Evolutionary conservation across 345 rosid genomes (phyloP).

Genomic region (Barbarea vulgaris): DNA sequence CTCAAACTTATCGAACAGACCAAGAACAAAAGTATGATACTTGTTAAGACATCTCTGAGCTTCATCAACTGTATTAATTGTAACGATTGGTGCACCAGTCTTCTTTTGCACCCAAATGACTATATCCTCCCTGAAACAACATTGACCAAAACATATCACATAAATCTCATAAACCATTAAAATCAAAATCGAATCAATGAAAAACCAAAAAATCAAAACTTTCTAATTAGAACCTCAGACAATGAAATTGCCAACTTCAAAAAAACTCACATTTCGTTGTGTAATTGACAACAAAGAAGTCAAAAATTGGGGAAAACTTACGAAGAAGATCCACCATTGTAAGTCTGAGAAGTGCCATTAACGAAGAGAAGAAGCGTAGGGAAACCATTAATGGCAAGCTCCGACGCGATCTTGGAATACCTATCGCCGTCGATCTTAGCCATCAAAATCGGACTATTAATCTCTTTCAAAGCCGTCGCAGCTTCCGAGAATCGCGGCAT

Average conservation of each 20-base stretch:
- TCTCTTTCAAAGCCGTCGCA: slow-evolving; percentile 68
- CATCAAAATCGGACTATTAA: slow-evolving; percentile 64
- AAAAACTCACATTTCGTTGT: too few relatives aligned
- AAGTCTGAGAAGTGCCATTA: slow-evolving; percentile 68
- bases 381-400: slow-evolving; percentile 68
- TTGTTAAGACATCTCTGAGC: slow-evolving; percentile 66
- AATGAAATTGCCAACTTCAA: not conserved
- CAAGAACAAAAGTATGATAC: slow-evolving; percentile 56
- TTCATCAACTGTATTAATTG: slow-evolving; percentile 51
- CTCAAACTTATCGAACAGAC: slow-evolving; percentile 73
- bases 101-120: slow-evolving; percentile 86
- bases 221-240: not conserved
- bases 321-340: slow-evolving; percentile 78
- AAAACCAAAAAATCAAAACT: not conserved
- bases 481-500: too few relatives aligned
- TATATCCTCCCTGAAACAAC: slow-evolving; percentile 60
- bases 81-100: slow-evolving; percentile 67
- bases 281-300: not conserved
- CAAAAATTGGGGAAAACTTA: slow-evolving; percentile 44
- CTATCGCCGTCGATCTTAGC: slow-evolving; percentile 88
- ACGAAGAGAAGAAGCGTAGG: slow-evolving; percentile 79
- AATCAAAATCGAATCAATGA: too few relatives aligned
- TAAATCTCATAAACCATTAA: too few relatives aligned
- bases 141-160: too few relatives aligned
- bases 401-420: slow-evolving; percentile 64